Base-by-base conservation (phyloP, 345 rosid species). In the Cardiospermum halicacabum region DNA sequence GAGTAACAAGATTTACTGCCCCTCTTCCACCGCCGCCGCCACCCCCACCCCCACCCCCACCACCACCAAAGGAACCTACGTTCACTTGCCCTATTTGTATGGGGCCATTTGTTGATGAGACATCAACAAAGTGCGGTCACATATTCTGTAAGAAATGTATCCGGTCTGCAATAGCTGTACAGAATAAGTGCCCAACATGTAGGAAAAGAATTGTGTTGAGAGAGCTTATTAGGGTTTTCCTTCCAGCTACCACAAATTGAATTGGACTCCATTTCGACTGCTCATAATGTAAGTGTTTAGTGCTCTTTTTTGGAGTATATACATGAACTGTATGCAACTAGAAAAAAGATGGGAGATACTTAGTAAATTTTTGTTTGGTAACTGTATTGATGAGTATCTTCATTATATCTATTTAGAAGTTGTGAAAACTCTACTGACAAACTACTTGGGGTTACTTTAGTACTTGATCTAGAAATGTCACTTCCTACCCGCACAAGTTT, bases 21-120 rank as follows among this genome's bases (percentile, higher is more conserved):
- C 72, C 71, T 11, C 69, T 54, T 2, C 70, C 66, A 0, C 75
- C 69, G 31, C 69, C 80, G 0, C 74, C 81, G 27, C 31, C 22
- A 31, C 72, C 71, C 8, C 69, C 58, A 2, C 70, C 66, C 0
- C 75, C 69, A 36, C 69, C 80, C 0, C 74, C 81, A 0, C 83
- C 81, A 28, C 81, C 88, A 32, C 83, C 78, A 5, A 84, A 84
- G 75, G 96, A 87, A 72, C 87, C 85, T 1, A 87, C 68, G 21
- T 95, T 95, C 68, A 83, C 70, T 60, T 95, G 99, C 68, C 97
- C 99, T 56, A 89, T 95, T 56, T 95, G 99, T 78, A 48, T 95
- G 92, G 78, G 86, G 57, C 83, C 89, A 50, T 70, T 95, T 22
- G 82, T 70, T 0, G 85, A 87, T 76, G 97, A 87, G 82, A 76